Conservation (phyloP, 495 filamentous ascomycete genomes). For the Lophium mytilinum region DNA sequence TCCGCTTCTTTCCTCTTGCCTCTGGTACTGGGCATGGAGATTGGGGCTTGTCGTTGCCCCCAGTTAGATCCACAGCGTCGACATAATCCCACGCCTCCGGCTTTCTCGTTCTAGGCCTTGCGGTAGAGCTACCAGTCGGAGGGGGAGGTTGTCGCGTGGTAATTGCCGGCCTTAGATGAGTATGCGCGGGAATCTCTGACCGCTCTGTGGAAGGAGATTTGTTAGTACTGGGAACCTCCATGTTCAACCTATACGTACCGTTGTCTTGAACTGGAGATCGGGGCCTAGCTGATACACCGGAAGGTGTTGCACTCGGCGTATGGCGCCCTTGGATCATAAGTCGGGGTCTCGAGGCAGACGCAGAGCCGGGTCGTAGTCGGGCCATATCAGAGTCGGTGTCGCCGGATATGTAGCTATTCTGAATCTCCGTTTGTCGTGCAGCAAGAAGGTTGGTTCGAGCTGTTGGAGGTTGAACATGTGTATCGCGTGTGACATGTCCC, state of each 20-base stretch:
- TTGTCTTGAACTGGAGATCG: not conserved
- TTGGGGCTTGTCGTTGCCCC: slow-evolving; percentile 29
- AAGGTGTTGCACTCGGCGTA: not conserved
- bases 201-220: too few species aligned
- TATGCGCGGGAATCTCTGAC: too few species aligned
- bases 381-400: slow-evolving; percentile 45
- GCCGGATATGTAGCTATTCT: not conserved
- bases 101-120: not conserved
- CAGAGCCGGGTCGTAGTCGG: slow-evolving; percentile 44
- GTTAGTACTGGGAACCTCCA: too few species aligned
- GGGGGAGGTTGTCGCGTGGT: not conserved
- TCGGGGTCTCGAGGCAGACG: slow-evolving; percentile 44
- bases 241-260: not conserved
- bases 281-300: not conserved
- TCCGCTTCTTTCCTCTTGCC: slow-evolving; percentile 60
- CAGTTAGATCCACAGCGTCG: slow-evolving; percentile 67
- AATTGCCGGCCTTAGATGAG: too few species aligned
- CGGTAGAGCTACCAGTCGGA: not conserved
- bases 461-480: not conserved
- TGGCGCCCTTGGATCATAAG: slow-evolving; percentile 35
- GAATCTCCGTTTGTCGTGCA: not conserved
- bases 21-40: slow-evolving; percentile 16
- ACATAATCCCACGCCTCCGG: slow-evolving; percentile 28
- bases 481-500: slow-evolving; percentile 10
- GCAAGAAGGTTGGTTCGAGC: slow-evolving; percentile 2